Evolutionary conservation across 2,329 filamentous ascomycete genomes (phyloP).

Genomic region (Fusarium ramigenum): DNA sequence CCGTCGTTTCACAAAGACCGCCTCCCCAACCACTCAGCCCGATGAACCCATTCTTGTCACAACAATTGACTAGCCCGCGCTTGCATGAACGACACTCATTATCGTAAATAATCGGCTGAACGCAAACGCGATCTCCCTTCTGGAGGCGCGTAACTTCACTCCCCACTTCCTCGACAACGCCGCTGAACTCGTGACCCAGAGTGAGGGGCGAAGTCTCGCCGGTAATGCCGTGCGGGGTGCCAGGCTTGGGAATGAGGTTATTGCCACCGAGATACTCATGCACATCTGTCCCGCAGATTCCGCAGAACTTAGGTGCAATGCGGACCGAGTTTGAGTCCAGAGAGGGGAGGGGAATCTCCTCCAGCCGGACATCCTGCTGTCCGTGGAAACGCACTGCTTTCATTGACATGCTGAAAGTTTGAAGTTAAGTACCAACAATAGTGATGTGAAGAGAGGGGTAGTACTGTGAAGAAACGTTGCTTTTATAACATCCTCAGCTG

Average conservation of each 20-base stretch:
- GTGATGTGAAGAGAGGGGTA: not conserved
- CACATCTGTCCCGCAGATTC: constrained; percentile 17
- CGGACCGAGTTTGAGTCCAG: not conserved
- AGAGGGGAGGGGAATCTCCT: not conserved
- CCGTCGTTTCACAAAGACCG: not conserved
- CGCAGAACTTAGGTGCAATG: constrained; percentile 1
- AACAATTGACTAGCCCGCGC: constrained; percentile 6
- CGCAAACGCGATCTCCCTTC: constrained; percentile 11
- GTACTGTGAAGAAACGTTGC: too few species aligned
- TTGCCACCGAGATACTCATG: constrained; percentile 22
- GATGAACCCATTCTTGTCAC: constrained; percentile 2
- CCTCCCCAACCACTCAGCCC: constrained; percentile 19
- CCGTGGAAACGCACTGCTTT: constrained; percentile 20
- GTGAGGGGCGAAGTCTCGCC: constrained; percentile 22
- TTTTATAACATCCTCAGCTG: not conserved
- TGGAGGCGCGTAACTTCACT: constrained; percentile 3
- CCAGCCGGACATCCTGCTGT: constrained; percentile 1
- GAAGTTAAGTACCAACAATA: not conserved
- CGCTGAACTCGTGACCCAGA: constrained; percentile 15
- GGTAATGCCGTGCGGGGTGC: constrained; percentile 10
- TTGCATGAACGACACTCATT: constrained; percentile 12
- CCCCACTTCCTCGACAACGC: constrained; percentile 9
- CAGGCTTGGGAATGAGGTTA: constrained; percentile 19
- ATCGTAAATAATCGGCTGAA: constrained; percentile 17
- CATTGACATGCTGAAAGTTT: not conserved